Conservation (phyloP, 2,329 filamentous ascomycete species). For the Colletotrichum somersetense region DNA sequence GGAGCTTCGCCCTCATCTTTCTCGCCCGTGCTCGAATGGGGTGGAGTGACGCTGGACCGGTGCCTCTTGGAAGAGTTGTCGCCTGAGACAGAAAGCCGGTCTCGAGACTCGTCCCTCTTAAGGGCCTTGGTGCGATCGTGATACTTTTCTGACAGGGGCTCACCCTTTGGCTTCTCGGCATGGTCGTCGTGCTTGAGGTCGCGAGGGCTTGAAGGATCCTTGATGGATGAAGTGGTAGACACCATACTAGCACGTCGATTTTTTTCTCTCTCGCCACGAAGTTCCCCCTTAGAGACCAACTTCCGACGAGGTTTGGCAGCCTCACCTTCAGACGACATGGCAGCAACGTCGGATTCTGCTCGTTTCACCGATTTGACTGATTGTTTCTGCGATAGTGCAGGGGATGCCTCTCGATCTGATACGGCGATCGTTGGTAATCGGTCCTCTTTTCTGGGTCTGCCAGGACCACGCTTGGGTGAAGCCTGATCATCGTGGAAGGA, state of each 20-base stretch:
- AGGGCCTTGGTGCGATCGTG: conserved; percentile 71
- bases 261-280: conserved; percentile 70
- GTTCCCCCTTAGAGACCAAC: conserved; percentile 72
- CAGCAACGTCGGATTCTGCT: conserved; percentile 65
- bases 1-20: conserved; percentile 66
- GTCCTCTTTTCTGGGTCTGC: conserved; percentile 68
- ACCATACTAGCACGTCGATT: conserved; percentile 70
- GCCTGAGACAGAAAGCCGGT: conserved; percentile 63
- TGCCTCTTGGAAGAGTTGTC: conserved; percentile 70
- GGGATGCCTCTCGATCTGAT: conserved; percentile 67
- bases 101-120: conserved; percentile 72
- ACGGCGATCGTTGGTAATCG: conserved; percentile 60
- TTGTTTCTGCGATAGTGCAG: conserved; percentile 60
- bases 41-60: conserved; percentile 70
- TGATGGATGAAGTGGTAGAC: conserved; percentile 66
- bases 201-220: conserved; percentile 66
- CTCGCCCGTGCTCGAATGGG: conserved; percentile 63
- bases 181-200: conserved; percentile 63
- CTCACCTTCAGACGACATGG: conserved; percentile 68
- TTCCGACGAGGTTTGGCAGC: conserved; percentile 71
- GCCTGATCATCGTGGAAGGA: conserved; percentile 62
- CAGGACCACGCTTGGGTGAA: conserved; percentile 64
- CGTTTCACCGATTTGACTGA: conserved; percentile 61
- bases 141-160: conserved; percentile 64
- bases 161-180: conserved; percentile 60